These are phyloP conservation scores for Pythium chondricola DNA, from an alignment of 352 stramenopile species.

Conservation along the genomic window DNA sequence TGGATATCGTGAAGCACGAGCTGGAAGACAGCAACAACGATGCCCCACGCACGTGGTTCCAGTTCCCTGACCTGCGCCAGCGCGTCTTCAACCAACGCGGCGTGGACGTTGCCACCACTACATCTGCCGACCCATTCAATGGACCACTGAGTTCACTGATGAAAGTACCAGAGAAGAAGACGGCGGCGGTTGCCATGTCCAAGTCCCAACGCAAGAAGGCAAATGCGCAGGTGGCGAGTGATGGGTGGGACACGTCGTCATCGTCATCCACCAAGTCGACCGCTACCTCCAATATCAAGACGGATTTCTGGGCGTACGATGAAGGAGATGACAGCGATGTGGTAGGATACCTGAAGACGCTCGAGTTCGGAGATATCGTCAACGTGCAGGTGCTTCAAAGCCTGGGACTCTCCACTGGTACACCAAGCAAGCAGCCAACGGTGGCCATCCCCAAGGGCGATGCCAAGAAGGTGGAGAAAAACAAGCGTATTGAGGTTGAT, in stretches of 20 bases:
- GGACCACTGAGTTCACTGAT: conserved; percentile 8
- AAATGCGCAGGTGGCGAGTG: background rate
- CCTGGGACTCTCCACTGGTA: conserved; percentile 26
- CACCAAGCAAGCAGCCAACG: too few relatives aligned
- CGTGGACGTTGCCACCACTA: conserved; percentile 13
- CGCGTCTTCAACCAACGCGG: conserved; percentile 30
- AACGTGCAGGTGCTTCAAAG: conserved; percentile 40
- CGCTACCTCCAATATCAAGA: background rate
- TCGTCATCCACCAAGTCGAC: conserved; percentile 6
- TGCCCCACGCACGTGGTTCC: conserved; percentile 27
- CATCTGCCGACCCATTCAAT: conserved; percentile 8
- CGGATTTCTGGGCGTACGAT: background rate
- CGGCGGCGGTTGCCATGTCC: conserved; percentile 26
- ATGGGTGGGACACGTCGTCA: conserved; percentile 7
- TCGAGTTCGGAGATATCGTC: conserved; percentile 56
- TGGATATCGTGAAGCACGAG: background rate
- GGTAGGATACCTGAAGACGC: conserved; percentile 34
- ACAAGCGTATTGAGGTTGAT: conserved; percentile 30
- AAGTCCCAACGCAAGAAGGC: conserved; percentile 23
- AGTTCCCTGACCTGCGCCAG: conserved; percentile 16
- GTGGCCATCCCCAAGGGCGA: too few relatives aligned
- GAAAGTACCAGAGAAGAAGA: conserved; percentile 21
- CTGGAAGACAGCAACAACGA: conserved; percentile 18
- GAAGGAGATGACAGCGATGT: conserved; percentile 7
- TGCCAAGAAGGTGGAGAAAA: too few relatives aligned